Conservation (phyloP, 2,329 filamentous ascomycete species). For the Cordyceps javanica region DNA sequence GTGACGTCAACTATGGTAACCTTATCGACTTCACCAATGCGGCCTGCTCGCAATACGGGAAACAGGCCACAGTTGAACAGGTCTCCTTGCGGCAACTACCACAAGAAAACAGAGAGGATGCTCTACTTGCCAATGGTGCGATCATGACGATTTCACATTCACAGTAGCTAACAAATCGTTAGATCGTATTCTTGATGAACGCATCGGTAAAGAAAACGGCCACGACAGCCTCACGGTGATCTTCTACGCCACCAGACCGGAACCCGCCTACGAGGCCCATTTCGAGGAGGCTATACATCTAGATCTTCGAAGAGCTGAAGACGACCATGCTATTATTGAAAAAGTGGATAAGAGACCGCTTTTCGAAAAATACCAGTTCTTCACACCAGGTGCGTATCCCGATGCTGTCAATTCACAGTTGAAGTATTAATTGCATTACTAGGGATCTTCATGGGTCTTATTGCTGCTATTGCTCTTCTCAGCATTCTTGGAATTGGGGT, state of each 20-base stretch:
- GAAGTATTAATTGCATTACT: conserved; percentile 10
- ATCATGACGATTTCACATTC: neutral
- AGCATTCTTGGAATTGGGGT: conserved; percentile 75
- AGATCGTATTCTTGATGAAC: conserved; percentile 48
- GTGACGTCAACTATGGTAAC: conserved; percentile 35
- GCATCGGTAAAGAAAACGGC: conserved; percentile 33
- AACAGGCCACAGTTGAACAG: conserved; percentile 33
- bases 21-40: conserved; percentile 39
- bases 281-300: conserved; percentile 59
- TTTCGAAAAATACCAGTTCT: conserved; percentile 93
- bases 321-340: conserved; percentile 12
- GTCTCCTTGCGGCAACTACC: conserved; percentile 37
- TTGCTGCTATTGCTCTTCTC: conserved; percentile 65
- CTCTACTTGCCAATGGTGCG: conserved; percentile 43
- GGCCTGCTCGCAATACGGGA: conserved; percentile 37
- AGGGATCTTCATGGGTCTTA: conserved; percentile 86
- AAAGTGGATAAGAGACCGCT: conserved; percentile 46
- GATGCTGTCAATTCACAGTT: neutral
- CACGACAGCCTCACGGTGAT: conserved; percentile 64
- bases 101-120: conserved; percentile 34
- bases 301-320: conserved; percentile 60
- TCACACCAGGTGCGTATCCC: conserved; percentile 66
- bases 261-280: conserved; percentile 56
- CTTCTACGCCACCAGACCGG: conserved; percentile 60
- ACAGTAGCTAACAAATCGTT: conserved; percentile 18